Conservation (phyloP, 2,329 filamentous ascomycete species). For the Talaromyces sp. region DNA sequence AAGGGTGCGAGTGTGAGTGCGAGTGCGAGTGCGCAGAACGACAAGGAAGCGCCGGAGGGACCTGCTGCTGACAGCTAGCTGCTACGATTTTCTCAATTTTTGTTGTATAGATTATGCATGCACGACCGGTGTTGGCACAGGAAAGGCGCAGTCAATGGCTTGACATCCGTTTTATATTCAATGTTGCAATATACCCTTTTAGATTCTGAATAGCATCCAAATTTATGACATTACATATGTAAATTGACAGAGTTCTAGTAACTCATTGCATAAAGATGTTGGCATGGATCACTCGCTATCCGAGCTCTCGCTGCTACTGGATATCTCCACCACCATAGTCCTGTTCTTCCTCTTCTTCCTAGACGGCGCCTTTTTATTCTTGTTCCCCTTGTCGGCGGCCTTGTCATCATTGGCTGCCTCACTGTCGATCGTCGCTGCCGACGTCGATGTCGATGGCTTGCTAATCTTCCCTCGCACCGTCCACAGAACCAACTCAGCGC, state of each 20-base stretch:
- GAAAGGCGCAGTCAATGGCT: not conserved
- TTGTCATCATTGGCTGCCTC: conserved; percentile 8
- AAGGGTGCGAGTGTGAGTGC: not conserved
- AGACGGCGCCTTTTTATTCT: conserved; percentile 13
- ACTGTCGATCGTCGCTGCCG: conserved; percentile 19
- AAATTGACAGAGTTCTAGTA: too few relatives aligned
- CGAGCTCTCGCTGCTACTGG: conserved; percentile 35
- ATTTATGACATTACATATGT: not conserved
- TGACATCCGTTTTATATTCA: not conserved
- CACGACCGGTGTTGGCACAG: not conserved
- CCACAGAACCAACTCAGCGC: conserved; percentile 34
- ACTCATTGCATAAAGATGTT: too few relatives aligned
- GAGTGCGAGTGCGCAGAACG: not conserved
- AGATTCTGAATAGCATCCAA: not conserved
- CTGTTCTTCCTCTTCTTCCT: conserved; percentile 40
- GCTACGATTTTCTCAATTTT: not conserved
- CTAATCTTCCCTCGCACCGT: conserved; percentile 14
- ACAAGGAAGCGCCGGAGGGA: not conserved
- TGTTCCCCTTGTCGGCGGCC: not conserved
- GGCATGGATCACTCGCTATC: conserved; percentile 14
- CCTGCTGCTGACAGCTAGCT: not conserved
- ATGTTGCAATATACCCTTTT: conserved; percentile 1
- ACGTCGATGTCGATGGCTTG: not conserved
- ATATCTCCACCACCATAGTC: conserved; percentile 37
- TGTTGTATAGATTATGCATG: not conserved